These are phyloP conservation scores for Rhizopogon vesiculosus DNA, from an alignment of 768 basidiomycete genomes.

Conservation along the genomic window DNA sequence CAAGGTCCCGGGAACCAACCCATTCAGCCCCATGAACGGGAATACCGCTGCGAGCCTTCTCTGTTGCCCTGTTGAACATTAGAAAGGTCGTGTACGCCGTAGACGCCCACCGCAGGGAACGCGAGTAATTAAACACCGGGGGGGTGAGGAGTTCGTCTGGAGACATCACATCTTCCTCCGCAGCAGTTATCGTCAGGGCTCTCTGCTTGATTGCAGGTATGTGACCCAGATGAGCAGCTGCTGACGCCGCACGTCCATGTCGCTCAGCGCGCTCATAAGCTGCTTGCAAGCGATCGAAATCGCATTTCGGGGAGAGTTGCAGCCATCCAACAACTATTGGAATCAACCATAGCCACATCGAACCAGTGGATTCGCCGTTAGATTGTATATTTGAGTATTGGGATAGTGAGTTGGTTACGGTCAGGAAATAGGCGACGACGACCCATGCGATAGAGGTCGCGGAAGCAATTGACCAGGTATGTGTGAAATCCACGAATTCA, in stretches of 20 bases:
- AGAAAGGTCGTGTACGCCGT: not conserved
- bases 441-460: constrained; percentile 33
- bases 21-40: constrained; percentile 7
- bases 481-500: constrained; percentile 25
- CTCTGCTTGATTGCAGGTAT: not conserved
- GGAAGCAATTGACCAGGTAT: constrained; percentile 30
- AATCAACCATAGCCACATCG: constrained; percentile 33
- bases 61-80: not conserved
- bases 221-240: constrained; percentile 3
- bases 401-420: constrained; percentile 1
- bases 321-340: constrained; percentile 31
- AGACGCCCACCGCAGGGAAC: not conserved
- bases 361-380: constrained; percentile 9
- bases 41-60: constrained; percentile 3
- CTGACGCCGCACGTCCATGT: constrained; percentile 1
- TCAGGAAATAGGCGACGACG: constrained; percentile 11
- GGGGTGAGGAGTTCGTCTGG: not conserved
- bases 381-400: not conserved
- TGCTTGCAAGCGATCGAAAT: constrained; percentile 20
- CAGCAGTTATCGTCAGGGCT: not conserved
- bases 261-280: constrained; percentile 26
- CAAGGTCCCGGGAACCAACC: not conserved
- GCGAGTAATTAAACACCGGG: not conserved
- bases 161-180: not conserved
- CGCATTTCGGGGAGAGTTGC: constrained; percentile 30